Evolutionary conservation across 2,329 filamentous ascomycete genomes (phyloP).

Genomic region (Trichoderma sp.): DNA sequence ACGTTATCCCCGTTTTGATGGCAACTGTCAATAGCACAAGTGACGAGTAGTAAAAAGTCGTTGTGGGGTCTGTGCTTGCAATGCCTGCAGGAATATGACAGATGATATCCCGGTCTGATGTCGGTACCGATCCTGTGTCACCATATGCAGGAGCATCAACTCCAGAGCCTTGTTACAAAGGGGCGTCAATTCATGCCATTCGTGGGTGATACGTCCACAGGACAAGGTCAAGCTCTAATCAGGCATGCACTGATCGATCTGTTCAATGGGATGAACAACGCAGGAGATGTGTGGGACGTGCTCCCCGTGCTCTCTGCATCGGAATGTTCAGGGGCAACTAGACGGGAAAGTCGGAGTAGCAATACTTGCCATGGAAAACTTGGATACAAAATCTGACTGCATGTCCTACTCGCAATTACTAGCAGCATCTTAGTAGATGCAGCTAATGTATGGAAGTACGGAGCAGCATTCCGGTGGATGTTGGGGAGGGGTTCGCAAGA

Average conservation of each 20-base stretch:
- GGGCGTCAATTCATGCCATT: background rate
- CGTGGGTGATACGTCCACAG: background rate
- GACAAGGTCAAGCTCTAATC: background rate
- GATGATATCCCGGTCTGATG: background rate
- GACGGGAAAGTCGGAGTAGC: background rate
- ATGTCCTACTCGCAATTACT: background rate
- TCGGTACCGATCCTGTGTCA: background rate
- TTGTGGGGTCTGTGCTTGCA: background rate
- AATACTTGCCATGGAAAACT: background rate
- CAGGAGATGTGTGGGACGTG: background rate
- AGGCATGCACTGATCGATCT: background rate
- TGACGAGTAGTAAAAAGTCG: conserved; percentile 9
- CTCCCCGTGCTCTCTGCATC: background rate
- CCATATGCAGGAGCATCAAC: background rate
- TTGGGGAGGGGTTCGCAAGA: background rate
- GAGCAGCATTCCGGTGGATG: background rate
- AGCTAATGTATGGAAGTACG: background rate
- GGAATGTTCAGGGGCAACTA: background rate
- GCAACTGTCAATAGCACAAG: background rate
- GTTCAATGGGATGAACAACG: background rate
- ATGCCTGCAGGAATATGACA: background rate
- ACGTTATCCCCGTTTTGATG: conserved; percentile 12
- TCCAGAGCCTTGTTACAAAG: background rate
- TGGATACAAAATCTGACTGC: background rate
- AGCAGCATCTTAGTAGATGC: background rate